Evolutionary conservation across 768 basidiomycete genomes (phyloP).

Genomic region (Russula ochroleuca): DNA sequence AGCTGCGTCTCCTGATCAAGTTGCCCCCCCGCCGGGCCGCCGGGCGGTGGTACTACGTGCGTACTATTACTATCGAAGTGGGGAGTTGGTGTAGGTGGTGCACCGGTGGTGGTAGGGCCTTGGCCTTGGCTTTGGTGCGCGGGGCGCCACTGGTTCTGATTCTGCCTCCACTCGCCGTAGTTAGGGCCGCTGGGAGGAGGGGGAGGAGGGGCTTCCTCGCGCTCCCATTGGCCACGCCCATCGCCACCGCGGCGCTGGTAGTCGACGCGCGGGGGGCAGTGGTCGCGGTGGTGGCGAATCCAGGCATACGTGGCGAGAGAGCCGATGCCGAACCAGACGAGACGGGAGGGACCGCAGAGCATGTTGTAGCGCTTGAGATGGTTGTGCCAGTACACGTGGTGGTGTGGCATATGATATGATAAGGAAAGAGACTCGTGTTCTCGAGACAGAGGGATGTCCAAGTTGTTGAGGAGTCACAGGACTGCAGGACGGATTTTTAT

Average conservation of each 20-base stretch:
- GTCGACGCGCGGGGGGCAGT: slow-evolving; percentile 32
- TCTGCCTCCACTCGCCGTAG: too few relatives aligned
- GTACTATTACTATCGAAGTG: too few relatives aligned
- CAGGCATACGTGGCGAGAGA: slow-evolving; percentile 41
- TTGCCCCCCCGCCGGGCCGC: not conserved
- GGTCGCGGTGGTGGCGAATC: slow-evolving; percentile 37
- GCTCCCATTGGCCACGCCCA: slow-evolving; percentile 31
- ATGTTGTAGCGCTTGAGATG: not conserved
- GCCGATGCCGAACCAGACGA: slow-evolving; percentile 67
- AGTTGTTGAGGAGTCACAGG: not conserved
- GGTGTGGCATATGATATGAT: not conserved
- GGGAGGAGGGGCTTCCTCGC: not conserved
- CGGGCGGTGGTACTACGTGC: too few relatives aligned
- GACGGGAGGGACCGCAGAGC: slow-evolving; percentile 45
- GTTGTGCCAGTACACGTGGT: not conserved
- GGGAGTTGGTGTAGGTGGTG: too few relatives aligned
- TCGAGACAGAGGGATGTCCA: too few relatives aligned
- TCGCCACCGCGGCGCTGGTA: slow-evolving; percentile 14
- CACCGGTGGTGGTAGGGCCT: not conserved
- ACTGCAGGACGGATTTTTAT: slow-evolving; percentile 4
- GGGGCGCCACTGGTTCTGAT: not conserved
- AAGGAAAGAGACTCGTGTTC: not conserved
- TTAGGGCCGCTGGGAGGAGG: too few relatives aligned
- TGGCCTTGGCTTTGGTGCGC: not conserved
- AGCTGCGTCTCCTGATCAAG: not conserved